These are phyloP conservation scores for Gossypium mustelinum DNA, from an alignment of 345 rosid species.

Conservation along the genomic window DNA sequence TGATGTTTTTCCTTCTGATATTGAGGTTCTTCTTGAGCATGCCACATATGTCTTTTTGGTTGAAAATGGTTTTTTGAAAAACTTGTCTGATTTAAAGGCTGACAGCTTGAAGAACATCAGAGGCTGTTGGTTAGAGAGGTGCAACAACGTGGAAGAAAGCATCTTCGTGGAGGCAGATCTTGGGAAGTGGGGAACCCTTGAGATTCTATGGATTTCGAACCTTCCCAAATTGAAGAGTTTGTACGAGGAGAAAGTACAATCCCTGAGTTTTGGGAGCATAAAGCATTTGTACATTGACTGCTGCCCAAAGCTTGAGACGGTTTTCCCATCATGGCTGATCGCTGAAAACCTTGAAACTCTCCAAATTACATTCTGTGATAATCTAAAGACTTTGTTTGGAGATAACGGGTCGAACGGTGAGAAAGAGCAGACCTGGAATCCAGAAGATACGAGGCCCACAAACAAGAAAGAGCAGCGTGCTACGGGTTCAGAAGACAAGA, in stretches of 20 bases:
- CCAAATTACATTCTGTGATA: constrained; percentile 41
- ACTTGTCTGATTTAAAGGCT: constrained; percentile 30
- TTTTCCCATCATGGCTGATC: constrained; percentile 23
- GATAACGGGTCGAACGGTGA: not conserved
- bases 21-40: constrained; percentile 14
- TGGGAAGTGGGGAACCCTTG: constrained; percentile 22
- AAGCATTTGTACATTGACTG: constrained; percentile 38
- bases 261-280: constrained; percentile 27
- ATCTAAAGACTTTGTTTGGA: constrained; percentile 25
- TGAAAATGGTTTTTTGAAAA: constrained; percentile 19
- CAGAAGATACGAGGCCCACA: not conserved
- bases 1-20: constrained; percentile 12
- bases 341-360: constrained; percentile 35
- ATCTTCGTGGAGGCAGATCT: constrained; percentile 29
- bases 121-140: constrained; percentile 38
- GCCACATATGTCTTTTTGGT: constrained; percentile 30
- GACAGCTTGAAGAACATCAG: constrained; percentile 20
- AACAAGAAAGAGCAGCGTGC: not conserved
- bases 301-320: constrained; percentile 35
- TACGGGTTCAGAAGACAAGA: not conserved
- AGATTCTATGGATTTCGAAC: constrained; percentile 37
- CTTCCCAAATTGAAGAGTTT: constrained; percentile 29
- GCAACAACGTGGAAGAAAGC: constrained; percentile 21
- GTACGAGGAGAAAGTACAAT: constrained; percentile 9
- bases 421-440: not conserved